Evolutionary conservation across 2,329 filamentous ascomycete genomes (phyloP), one percentile per base, ranked within the genome.

Genomic region (Aspergillus sp.): DNA sequence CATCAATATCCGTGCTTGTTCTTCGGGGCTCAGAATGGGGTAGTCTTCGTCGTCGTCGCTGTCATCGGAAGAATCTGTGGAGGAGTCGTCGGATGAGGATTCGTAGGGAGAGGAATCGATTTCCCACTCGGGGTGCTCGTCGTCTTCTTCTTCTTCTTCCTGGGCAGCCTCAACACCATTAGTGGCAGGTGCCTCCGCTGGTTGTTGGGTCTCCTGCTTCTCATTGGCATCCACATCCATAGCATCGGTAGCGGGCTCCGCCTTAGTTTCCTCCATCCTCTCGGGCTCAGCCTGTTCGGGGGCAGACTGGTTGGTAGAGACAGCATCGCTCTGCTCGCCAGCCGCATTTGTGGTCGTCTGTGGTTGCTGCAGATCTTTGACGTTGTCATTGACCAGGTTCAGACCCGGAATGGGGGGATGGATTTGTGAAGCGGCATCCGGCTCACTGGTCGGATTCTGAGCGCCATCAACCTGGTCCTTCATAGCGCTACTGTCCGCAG

Each of bases 1-100:
- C 91, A 98, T 96, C 21, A 98, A 81, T 52, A 96, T 87, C 36
- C 89, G 88, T 0, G 91, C 92, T 59, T 91, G 89, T 73, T 96
- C 92, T 69, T 93, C 91, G 2, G 92, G 86, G 57, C 89, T 89
- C 1, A 97, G 81, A 45, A 93, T 82, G 56, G 90, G 85, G 68
- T 92, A 92, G 30, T 85, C 85, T 61, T 82, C 82, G 38, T 82
- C 82, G 30, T 78, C 80, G 38, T 69, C 67, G 47, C 72, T 74
- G 56, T 87, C 87, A 56, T 85, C 84, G 2, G 84, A 85, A n/a
- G 84, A 85, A 63, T 88, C 85, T 2, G 86, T 87, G n/a, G 83
- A 84, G 23, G 84, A 84, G 65, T 87, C 84, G 53, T 79, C 79
- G 23, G 77, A 79, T 12, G 80, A 91, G 5, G 89, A 91, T 69